Percentiles rank a stretch among this genome's conserved stretches.
phyloP scores from a whole-genome alignment of 129 eudicot genomes.

The Flaveria sonorensis region DNA sequence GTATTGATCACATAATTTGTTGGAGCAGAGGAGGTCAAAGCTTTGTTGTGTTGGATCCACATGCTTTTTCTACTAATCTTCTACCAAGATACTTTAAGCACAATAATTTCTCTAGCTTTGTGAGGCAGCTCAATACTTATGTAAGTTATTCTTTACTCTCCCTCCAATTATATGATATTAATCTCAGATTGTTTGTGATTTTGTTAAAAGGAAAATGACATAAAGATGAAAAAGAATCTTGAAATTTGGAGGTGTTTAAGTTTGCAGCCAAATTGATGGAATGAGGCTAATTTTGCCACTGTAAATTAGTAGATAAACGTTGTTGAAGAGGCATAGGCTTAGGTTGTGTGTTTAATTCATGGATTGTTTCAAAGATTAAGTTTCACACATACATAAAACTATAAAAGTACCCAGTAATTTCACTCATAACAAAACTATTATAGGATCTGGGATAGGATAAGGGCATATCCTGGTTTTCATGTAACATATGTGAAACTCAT shows the following conservation, averaged over 20 bases:
- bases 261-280: neutral
- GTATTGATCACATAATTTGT: slow-evolving; percentile 51
- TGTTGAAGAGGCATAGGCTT: neutral
- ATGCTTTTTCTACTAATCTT: slow-evolving; percentile 65
- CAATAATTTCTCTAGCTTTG: slow-evolving; percentile 92
- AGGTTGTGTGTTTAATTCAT: neutral
- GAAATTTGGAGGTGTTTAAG: neutral
- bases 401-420: neutral
- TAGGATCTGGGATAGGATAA: no score
- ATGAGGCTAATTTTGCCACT: no score
- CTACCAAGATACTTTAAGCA: slow-evolving; percentile 91
- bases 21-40: slow-evolving; percentile 97
- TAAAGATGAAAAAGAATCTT: neutral
- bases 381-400: neutral
- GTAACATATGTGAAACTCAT: no score
- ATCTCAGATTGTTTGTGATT: neutral
- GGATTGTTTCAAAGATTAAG: neutral
- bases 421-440: neutral
- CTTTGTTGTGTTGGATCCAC: slow-evolving; percentile 88
- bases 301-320: no score
- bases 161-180: neutral
- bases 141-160: slow-evolving; percentile 42
- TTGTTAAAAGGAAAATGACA: neutral
- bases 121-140: slow-evolving; percentile 95
- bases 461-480: no score